phyloP scores from a whole-genome alignment of 2,329 filamentous ascomycete genomes.

The Bipolaris victoriae region DNA sequence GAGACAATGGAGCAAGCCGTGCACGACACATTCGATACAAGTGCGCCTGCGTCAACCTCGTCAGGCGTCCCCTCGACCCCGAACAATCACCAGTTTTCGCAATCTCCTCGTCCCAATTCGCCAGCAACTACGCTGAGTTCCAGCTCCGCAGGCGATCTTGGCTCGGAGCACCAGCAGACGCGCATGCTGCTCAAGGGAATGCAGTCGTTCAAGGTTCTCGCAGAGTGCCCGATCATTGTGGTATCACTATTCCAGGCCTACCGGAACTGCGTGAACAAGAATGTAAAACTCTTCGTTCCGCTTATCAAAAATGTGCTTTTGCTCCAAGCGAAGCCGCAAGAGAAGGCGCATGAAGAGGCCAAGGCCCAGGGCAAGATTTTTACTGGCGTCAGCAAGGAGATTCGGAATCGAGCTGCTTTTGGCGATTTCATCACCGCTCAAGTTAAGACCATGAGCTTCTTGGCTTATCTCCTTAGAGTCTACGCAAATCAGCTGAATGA shows the following conservation, averaged over 20 bases:
- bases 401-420: conserved; percentile 92
- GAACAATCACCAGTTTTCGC: conserved; percentile 69
- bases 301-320: conserved; percentile 89
- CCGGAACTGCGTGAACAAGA: conserved; percentile 75
- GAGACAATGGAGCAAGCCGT: conserved; percentile 93
- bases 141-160: conserved; percentile 73
- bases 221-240: conserved; percentile 97
- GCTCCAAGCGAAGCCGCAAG: conserved; percentile 89
- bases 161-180: conserved; percentile 79
- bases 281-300: conserved; percentile 91
- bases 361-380: conserved; percentile 80
- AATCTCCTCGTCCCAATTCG: conserved; percentile 88
- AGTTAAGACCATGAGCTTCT: conserved; percentile 98
- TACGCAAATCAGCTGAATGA: conserved; percentile 87
- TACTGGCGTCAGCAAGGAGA: conserved; percentile 89
- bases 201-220: conserved; percentile 98
- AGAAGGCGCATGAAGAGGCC: conserved; percentile 87
- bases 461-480: conserved; percentile 88
- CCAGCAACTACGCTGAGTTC: conserved; percentile 84
- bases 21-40: conserved; percentile 90
- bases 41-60: conserved; percentile 61
- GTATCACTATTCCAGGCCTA: conserved; percentile 98
- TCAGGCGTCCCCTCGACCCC: conserved; percentile 68
- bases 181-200: conserved; percentile 88
- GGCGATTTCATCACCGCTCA: conserved; percentile 98